Evolutionary conservation across 257 asterid genomes (phyloP).

Genomic region (Galeopsis tetrahit): DNA sequence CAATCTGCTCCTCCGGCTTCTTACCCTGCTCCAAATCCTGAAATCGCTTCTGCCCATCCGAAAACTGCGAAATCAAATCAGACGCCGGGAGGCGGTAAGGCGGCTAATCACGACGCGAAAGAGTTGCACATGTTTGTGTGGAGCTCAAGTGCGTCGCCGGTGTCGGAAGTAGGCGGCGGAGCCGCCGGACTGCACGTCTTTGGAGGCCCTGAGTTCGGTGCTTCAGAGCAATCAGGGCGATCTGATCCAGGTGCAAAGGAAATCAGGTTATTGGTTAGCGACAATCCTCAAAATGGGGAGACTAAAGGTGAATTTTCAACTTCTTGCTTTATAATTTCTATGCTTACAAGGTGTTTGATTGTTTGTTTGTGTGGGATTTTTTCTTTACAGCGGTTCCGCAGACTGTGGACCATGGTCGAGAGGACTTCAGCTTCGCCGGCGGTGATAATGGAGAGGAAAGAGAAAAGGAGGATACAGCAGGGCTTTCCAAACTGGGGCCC

Average conservation of each 20-base stretch:
- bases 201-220: constrained; percentile 56
- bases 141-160: constrained; percentile 98
- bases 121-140: constrained; percentile 99
- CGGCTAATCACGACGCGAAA: constrained; percentile 71
- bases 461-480: constrained; percentile 59
- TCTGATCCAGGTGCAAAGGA: constrained; percentile 95
- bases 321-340: neutral
- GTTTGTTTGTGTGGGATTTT: neutral
- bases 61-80: constrained; percentile 44
- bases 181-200: constrained; percentile 49
- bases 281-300: constrained; percentile 85
- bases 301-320: constrained; percentile 55
- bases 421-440: constrained; percentile 73
- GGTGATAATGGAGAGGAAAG: constrained; percentile 65
- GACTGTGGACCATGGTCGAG: constrained; percentile 59
- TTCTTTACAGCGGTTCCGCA: constrained; percentile 50
- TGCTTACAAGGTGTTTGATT: constrained; percentile 26
- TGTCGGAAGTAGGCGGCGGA: constrained; percentile 61
- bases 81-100: constrained; percentile 39
- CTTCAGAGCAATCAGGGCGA: constrained; percentile 74
- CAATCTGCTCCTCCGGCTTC: constrained; percentile 57
- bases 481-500: constrained; percentile 65
- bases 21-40: constrained; percentile 96
- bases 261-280: constrained; percentile 79
- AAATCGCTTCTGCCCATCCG: constrained; percentile 63